A percentile compares a stretch with the other conserved stretches of the same genome.
phyloP scores from a whole-genome alignment of 2,329 filamentous ascomycete genomes.

The Didymella pomorum region DNA sequence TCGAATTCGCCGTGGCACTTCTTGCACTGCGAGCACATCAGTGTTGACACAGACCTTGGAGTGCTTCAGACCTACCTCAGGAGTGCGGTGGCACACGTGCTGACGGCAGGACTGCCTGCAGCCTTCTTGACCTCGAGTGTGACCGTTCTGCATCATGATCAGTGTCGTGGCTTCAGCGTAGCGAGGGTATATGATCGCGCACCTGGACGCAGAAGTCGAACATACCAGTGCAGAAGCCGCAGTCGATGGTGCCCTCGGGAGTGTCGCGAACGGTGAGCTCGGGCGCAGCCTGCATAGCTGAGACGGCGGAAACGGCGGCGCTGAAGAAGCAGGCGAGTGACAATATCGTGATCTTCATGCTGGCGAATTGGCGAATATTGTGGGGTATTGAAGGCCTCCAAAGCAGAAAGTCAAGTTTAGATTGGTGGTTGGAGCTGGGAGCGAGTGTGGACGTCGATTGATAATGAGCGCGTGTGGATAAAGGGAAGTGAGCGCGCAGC shows the following conservation, averaged over 20 bases:
- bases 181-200: neutral
- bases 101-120: constrained; percentile 20
- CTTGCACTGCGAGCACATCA: constrained; percentile 13
- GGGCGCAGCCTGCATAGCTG: constrained; percentile 1
- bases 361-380: neutral
- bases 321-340: constrained; percentile 3
- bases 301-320: neutral
- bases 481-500: neutral
- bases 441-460: neutral
- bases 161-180: neutral
- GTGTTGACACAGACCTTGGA: neutral
- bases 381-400: neutral
- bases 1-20: constrained; percentile 17
- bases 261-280: constrained; percentile 1
- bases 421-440: neutral
- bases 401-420: neutral
- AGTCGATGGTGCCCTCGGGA: constrained; percentile 9
- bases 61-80: constrained; percentile 1
- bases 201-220: constrained; percentile 17
- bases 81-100: constrained; percentile 22
- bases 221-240: constrained; percentile 16
- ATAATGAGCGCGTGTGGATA: constrained; percentile 2
- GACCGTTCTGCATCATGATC: constrained; percentile 11
- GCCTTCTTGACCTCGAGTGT: constrained; percentile 18
- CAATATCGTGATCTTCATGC: constrained; percentile 5